A percentile compares a stretch with the other conserved stretches of the same genome.
Evolutionary conservation across 108 stramenopile genomes (phyloP).

Genomic region (Bacterosira constricta): DNA sequence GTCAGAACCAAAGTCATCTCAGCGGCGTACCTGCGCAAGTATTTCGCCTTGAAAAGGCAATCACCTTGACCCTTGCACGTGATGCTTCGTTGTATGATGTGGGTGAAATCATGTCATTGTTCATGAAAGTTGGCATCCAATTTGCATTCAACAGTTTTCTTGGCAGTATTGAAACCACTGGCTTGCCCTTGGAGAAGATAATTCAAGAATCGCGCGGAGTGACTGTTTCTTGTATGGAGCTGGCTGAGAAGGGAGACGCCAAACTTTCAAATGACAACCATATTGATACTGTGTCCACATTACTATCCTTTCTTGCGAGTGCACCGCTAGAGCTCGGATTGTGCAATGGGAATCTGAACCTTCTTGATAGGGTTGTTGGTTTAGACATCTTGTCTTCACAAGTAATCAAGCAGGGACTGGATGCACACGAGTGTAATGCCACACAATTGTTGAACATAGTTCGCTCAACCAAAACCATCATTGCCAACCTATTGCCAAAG

Average conservation of each 20-base stretch:
- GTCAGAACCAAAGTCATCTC: neutral
- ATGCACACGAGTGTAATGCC: no score
- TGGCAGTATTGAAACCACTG: neutral
- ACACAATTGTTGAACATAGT: slow-evolving; percentile 12
- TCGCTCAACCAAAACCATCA: slow-evolving; percentile 9
- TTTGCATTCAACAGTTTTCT: slow-evolving; percentile 17
- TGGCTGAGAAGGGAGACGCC: neutral
- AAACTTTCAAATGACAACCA: slow-evolving; percentile 4
- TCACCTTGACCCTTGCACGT: slow-evolving; percentile 33
- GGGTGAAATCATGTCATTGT: slow-evolving; percentile 20
- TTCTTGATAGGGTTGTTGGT: slow-evolving; percentile 22
- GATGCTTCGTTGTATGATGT: slow-evolving; percentile 50
- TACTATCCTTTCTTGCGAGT: slow-evolving; percentile 39
- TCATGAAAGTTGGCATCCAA: slow-evolving; percentile 27
- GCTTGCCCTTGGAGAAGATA: neutral
- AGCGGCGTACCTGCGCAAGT: neutral
- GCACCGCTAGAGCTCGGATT: slow-evolving; percentile 16
- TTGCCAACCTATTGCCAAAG: slow-evolving; percentile 14
- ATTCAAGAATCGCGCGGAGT: neutral
- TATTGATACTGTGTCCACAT: slow-evolving; percentile 5
- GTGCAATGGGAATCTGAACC: slow-evolving; percentile 13
- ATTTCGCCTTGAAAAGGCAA: slow-evolving; percentile 12
- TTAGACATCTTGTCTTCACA: slow-evolving; percentile 25
- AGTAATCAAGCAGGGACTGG: neutral
- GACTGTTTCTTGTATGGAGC: neutral